Base-by-base conservation (phyloP, 2,329 filamentous ascomycete species). In the Herpotrichia juniperi region DNA sequence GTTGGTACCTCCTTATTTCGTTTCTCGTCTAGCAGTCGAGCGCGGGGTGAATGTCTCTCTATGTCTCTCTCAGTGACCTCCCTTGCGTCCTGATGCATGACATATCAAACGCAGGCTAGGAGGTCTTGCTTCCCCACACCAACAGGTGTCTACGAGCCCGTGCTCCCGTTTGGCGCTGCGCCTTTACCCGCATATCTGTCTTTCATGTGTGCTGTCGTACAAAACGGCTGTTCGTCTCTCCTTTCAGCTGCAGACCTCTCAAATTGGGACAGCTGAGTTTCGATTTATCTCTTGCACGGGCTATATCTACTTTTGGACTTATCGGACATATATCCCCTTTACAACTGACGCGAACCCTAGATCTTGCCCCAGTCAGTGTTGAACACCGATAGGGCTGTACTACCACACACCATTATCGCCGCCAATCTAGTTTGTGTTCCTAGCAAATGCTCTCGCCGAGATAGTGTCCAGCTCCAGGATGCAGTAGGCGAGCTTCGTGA, bases 121-220 rank as follows among this genome's bases (percentile, higher is more conserved):
- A 40, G n/a, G 42, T 49, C 50, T 51, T 34, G 42, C 43, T 50
- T 53, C 48, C 37, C 46, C 52, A 46, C 46, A 42, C 32, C 28
- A 48, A 24, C 40, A 24, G 35, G 8, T 19, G 43, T 50, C 32
- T 51, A 31, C 24, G 25, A 45, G 46, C 45, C 34, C 43, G 43
- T 43, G 48, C 45, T 21, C 34, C 12, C 24, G 26, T 24, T n/a
- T 35, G 40, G n/a, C n/a, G 17, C 49, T 50, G 25, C 25, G 7
- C 31, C 44, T 19, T 5, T 30, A 22, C 28, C 44, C 43, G 47
- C 50, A 50, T 53, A 53, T 56, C 50, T 50, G 16, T 42, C 53
- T 46, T 50, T 58, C 66, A 63, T 61, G 60, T 66, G 61, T 52
- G 48, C 47, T 53, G 61, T 66, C 16, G 58, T 48, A 64, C 59